Conservation (phyloP, 768 basidiomycete species). For the Chalciporus chontae region DNA sequence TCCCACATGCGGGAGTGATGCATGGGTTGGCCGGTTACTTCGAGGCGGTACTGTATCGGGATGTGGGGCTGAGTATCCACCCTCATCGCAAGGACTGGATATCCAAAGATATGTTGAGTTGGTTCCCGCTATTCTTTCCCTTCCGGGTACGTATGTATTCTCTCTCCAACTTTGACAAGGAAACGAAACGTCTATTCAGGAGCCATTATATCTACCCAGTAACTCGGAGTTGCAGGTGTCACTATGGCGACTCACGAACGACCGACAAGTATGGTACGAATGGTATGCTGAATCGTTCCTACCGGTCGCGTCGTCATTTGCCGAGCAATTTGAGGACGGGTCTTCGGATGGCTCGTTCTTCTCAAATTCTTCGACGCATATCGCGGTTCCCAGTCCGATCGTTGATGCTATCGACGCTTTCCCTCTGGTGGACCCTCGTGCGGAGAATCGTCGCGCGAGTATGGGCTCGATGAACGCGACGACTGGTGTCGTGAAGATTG, state of each 20-base stretch:
- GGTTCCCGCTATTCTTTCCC: constrained; percentile 98
- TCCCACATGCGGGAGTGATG: constrained; percentile 89
- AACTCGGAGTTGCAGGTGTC: constrained; percentile 90
- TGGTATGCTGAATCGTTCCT: constrained; percentile 97
- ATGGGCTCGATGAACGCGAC: constrained; percentile 19
- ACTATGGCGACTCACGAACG: constrained; percentile 90
- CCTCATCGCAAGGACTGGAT: constrained; percentile 81
- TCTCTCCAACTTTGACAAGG: not conserved
- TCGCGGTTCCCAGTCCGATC: constrained; percentile 59
- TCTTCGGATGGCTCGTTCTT: constrained; percentile 21
- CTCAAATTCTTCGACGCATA: constrained; percentile 27
- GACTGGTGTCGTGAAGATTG: constrained; percentile 75
- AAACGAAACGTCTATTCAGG: constrained; percentile 42
- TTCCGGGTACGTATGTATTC: constrained; percentile 59
- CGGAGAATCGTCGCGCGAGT: constrained; percentile 10
- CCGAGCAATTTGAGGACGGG: constrained; percentile 17
- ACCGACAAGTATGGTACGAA: constrained; percentile 95
- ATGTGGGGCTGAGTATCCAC: constrained; percentile 90
- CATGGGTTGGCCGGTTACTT: constrained; percentile 98
- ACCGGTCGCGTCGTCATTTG: constrained; percentile 41
- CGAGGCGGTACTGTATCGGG: constrained; percentile 89
- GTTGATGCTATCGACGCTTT: constrained; percentile 60
- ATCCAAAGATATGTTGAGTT: constrained; percentile 97
- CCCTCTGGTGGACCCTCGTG: constrained; percentile 14
- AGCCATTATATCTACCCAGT: constrained; percentile 89